phyloP scores from a whole-genome alignment of 352 stramenopile species.

The Peronospora belbahrii region DNA sequence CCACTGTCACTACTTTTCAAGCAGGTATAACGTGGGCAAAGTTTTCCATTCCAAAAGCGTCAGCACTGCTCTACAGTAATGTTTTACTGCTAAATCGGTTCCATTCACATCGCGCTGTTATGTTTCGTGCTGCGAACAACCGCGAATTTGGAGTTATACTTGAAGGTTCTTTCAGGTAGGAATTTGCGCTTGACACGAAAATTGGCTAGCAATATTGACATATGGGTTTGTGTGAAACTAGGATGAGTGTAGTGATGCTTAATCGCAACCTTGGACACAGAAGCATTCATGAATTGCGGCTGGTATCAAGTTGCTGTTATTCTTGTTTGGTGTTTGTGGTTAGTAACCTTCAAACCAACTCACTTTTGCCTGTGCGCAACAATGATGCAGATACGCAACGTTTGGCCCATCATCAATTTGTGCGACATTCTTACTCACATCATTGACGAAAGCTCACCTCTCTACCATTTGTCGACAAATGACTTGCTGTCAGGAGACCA shows the following conservation, averaged over 20 bases:
- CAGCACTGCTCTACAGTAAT: constrained; percentile 43
- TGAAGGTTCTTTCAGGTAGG: constrained; percentile 48
- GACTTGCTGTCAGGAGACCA: constrained; percentile 41
- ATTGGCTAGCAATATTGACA: neutral
- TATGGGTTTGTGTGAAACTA: no score
- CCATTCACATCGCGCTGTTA: constrained; percentile 41
- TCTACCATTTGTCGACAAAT: constrained; percentile 35
- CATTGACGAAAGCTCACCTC: constrained; percentile 44
- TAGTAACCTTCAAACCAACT: neutral
- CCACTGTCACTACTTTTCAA: neutral
- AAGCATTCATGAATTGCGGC: constrained; percentile 44
- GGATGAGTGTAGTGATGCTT: constrained; percentile 44
- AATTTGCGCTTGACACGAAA: neutral
- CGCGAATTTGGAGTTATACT: constrained; percentile 44
- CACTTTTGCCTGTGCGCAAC: neutral
- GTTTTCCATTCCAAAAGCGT: constrained; percentile 50
- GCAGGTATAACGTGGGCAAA: constrained; percentile 54
- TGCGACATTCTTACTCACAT: constrained; percentile 48
- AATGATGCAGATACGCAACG: constrained; percentile 33
- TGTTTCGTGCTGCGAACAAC: constrained; percentile 56
- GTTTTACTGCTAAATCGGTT: constrained; percentile 41
- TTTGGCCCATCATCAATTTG: constrained; percentile 57
- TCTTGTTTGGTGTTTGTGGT: neutral
- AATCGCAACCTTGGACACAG: constrained; percentile 35
- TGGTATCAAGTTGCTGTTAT: constrained; percentile 14